These are phyloP conservation scores for Chaetomium cochliodes DNA, from an alignment of 495 filamentous ascomycete species.

Conservation along the genomic window DNA sequence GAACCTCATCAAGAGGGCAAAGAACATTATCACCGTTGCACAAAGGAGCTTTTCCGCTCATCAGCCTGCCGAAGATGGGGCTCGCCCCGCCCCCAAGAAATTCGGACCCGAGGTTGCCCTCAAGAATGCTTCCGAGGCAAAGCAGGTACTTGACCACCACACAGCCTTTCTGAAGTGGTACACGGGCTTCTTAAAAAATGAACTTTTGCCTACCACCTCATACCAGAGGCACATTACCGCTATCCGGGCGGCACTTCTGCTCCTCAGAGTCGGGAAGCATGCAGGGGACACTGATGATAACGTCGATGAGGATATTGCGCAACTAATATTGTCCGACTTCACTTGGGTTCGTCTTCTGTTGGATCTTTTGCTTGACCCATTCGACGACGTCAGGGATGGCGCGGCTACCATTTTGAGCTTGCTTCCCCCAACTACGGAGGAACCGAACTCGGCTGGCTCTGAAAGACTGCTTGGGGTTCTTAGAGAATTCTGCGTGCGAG, in stretches of 20 bases:
- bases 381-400: constrained; percentile 80
- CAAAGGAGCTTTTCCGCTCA: constrained; percentile 34
- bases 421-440: constrained; percentile 33
- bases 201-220: constrained; percentile 71
- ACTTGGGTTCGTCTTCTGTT: constrained; percentile 64
- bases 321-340: constrained; percentile 25
- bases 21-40: constrained; percentile 48
- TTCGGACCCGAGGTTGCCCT: constrained; percentile 28
- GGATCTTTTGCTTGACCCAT: constrained; percentile 81
- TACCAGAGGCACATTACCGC: constrained; percentile 87
- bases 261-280: constrained; percentile 55
- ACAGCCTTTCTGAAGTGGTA: constrained; percentile 67
- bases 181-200: constrained; percentile 62
- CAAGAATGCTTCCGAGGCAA: constrained; percentile 28
- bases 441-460: constrained; percentile 2
- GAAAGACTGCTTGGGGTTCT: constrained; percentile 32
- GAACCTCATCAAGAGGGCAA: constrained; percentile 65
- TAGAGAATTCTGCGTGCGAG: constrained; percentile 45
- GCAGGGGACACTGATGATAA: constrained; percentile 31
- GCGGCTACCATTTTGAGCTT: constrained; percentile 59
- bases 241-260: constrained; percentile 60
- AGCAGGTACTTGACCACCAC: constrained; percentile 43
- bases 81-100: constrained; percentile 19
- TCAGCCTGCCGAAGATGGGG: background rate
- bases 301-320: constrained; percentile 29